Evolutionary conservation across 2,329 filamentous ascomycete species (phyloP).

Genomic region (Scortechinia acanthostroma): DNA sequence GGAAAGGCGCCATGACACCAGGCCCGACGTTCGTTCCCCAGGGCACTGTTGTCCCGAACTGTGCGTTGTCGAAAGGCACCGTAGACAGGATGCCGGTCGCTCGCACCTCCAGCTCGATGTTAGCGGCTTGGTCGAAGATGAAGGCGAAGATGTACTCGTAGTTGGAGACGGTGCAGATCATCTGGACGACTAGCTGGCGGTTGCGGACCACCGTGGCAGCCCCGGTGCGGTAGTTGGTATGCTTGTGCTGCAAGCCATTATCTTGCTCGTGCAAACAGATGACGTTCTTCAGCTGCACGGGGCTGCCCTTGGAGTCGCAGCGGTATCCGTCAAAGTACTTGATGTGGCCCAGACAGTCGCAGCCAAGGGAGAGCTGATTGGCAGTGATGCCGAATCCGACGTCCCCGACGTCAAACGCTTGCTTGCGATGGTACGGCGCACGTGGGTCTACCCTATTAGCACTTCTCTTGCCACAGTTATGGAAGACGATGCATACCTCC

Average conservation of each 20-base stretch:
- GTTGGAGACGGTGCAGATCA: conserved; percentile 1
- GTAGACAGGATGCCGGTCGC: conserved; percentile 2
- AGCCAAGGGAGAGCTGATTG: conserved; percentile 1
- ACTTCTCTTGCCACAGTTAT: neutral
- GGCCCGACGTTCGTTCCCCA: conserved; percentile 2
- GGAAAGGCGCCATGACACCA: neutral
- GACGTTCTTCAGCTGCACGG: neutral
- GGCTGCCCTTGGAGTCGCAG: conserved; percentile 58
- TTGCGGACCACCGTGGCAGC: conserved; percentile 1
- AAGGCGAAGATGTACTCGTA: conserved; percentile 2
- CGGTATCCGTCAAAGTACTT: conserved; percentile 88
- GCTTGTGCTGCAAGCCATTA: conserved; percentile 1
- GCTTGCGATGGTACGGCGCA: conserved; percentile 1
- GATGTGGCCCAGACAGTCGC: conserved; percentile 38
- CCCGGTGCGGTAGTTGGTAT: conserved; percentile 5
- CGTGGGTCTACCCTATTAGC: neutral
- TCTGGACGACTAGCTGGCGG: neutral
- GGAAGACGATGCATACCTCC: neutral
- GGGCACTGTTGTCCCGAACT: neutral
- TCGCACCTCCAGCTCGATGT: neutral
- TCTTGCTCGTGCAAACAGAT: conserved; percentile 1
- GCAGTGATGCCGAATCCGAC: conserved; percentile 2
- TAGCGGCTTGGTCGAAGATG: conserved; percentile 1
- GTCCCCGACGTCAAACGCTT: conserved; percentile 1
- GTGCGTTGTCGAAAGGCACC: neutral